Evolutionary conservation across 73 alveolate genomes (phyloP), one percentile per base, ranked within the genome.

Genomic region (Paramecium pentaurelia): DNA sequence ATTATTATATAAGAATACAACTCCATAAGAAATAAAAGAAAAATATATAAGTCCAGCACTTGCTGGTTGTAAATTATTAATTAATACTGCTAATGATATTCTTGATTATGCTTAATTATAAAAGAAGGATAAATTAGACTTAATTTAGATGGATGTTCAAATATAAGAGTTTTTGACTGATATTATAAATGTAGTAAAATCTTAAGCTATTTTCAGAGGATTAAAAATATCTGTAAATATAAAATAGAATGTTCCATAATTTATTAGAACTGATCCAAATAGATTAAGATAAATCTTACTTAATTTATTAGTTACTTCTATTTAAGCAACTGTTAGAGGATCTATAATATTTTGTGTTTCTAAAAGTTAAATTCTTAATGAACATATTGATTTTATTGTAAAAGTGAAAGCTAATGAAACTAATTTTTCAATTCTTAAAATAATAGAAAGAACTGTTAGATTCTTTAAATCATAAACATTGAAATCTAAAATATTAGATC

Each of bases 221-320:
- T 38, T 73, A 38, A 38, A 37, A 37, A 40, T 73, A 36, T 20
- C 60, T 34, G 34, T 73, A 14, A 73, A 34, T 37, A 73, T 73
- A 2, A 73, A 73, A 40, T 10, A 34, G 27, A 73, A 73, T 73
- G 87, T 73, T 5, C 87, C 87, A 3, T 37, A 73, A 8, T 73
- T 73, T 37, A 73, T 73, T n/a, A 73, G 87, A 73, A 73, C 87
- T n/a, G 87, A 73, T 38, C 87, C 87, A 14, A 73, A 73, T 20
- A 73, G 87, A 73, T 73, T 73, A 20, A 73, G 87, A 73, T 73
- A 73, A 73, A 73, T 73, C 60, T 20, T 73, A 44, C 40, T 40
- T 10, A 73, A 73, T 44, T 38, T 73, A 36, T 44, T 73, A 36
- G 60, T 40, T 1, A 22, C 68, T 18, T 40, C 60, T 14, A 73